Evolutionary conservation across 2,329 filamentous ascomycete species (phyloP).

Genomic region (Raffaelea deltoideospora): DNA sequence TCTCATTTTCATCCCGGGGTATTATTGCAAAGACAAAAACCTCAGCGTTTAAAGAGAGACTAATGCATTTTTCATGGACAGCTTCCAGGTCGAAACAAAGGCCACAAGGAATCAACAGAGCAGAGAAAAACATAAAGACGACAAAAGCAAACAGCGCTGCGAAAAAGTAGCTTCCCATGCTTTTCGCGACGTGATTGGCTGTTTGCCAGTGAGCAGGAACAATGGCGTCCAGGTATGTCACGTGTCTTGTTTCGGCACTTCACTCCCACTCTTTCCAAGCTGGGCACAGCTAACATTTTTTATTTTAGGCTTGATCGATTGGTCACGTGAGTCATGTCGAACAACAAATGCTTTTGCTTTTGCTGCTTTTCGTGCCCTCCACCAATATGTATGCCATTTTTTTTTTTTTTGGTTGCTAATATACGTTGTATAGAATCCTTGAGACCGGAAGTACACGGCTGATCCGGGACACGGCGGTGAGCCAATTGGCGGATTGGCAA

Average conservation of each 20-base stretch:
- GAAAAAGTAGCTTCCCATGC: too few species aligned
- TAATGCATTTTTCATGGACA: too few species aligned
- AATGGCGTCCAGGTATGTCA: conserved; percentile 40
- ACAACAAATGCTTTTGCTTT: too few species aligned
- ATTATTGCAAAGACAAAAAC: too few species aligned
- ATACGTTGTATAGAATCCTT: conserved; percentile 48
- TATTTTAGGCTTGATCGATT: conserved; percentile 58
- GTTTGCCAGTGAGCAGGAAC: conserved; percentile 21
- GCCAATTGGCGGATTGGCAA: conserved; percentile 93
- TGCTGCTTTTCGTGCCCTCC: not conserved
- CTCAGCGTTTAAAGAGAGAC: too few species aligned
- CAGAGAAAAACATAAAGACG: too few species aligned
- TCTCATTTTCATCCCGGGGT: too few species aligned
- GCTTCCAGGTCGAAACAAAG: too few species aligned
- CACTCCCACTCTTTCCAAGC: not conserved
- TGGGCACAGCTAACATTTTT: conserved; percentile 15
- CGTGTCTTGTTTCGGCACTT: too few species aligned
- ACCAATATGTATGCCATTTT: too few species aligned
- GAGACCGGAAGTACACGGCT: conserved; percentile 94
- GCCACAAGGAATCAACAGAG: too few species aligned
- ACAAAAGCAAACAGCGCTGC: not conserved
- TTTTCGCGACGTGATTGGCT: conserved; percentile 5
- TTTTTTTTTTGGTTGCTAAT: conserved; percentile 1
- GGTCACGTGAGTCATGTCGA: conserved; percentile 76
- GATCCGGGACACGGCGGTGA: conserved; percentile 92